Evolutionary conservation across 2,329 filamentous ascomycete genomes (phyloP), one percentile per base, ranked within the genome.

Genomic region (Fusarium sororula): DNA sequence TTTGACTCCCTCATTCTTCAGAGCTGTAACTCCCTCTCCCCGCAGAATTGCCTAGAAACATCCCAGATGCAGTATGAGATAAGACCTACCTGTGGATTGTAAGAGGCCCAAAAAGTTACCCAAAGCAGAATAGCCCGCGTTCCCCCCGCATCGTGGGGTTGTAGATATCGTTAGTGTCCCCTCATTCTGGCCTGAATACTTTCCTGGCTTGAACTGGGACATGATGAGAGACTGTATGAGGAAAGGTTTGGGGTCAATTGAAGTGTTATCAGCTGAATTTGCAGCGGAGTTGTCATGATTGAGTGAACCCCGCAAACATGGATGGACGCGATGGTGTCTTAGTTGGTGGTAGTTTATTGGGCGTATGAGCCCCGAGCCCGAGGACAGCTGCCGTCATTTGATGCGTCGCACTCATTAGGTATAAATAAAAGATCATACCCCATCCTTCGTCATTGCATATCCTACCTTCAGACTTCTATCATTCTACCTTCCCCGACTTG

Each of bases 71-170:
- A 61, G 71, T 53, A 61, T 66, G n/a, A 69, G 64, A 55, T 66
- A 69, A 58, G 67, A 28, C 41, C 51, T 42, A 26, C 24, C 15
- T 38, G 57, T 37, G 64, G 57, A 59, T 51, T 51, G 65, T 12
- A 20, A 68, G 26, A 54, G 67, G 67, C 39, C 72, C 22, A 63
- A 72, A 74, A 74, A 72, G 32, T 74, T 74, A 24, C 72, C 72
- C 41, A 59, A 70, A 66, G 26, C 26, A 68, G 72, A 37, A 50
- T 72, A 66, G 72, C 38, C 13, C 53, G 24, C 45, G 37, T 35
- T 45, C 41, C 70, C 70, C 14, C 70, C 70, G 57, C 57, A 63
- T 54, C 58, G 38, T 53, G 68, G 54, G 53, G 54, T 66, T 28
- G 24, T 15, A 50, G 41, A 47, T 48, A 32, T 11, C 20, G 55